Conservation (phyloP, 2,329 filamentous ascomycete species). For the Aspergillus eucalypticola region DNA sequence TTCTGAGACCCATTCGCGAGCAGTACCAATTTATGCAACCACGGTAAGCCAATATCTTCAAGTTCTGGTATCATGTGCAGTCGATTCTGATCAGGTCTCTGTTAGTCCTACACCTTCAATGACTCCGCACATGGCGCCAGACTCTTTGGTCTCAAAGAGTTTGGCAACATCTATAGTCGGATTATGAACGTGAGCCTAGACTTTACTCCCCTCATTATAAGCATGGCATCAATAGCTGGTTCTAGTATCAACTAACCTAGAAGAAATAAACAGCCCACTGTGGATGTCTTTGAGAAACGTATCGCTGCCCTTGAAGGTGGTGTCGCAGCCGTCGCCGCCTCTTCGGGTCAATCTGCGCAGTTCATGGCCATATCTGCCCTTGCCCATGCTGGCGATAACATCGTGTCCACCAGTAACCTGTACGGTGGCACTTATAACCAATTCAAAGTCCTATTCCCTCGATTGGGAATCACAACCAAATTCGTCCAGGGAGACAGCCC, state of each 20-base stretch:
- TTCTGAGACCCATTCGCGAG: constrained; percentile 77
- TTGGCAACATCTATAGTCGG: constrained; percentile 96
- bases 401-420: constrained; percentile 83
- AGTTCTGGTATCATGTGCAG: background rate
- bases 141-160: constrained; percentile 94
- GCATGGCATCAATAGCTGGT: background rate
- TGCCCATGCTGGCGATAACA: constrained; percentile 88
- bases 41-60: constrained; percentile 53
- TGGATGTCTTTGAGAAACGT: constrained; percentile 94
- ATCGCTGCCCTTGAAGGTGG: constrained; percentile 95
- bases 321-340: constrained; percentile 77
- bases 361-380: constrained; percentile 86
- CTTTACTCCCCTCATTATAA: background rate
- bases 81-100: background rate
- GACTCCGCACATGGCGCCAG: constrained; percentile 93
- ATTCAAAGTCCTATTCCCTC: constrained; percentile 84
- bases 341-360: constrained; percentile 87
- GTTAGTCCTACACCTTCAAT: constrained; percentile 85
- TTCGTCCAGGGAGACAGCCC: constrained; percentile 80
- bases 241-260: background rate
- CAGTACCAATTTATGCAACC: constrained; percentile 93
- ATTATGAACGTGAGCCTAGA: constrained; percentile 78
- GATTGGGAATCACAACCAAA: constrained; percentile 85
- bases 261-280: constrained; percentile 65
- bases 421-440: constrained; percentile 98